Evolutionary conservation across 176 grass and related monocot species (phyloP), one percentile per base, ranked within the genome.

Genomic region (Zoysia japonica): DNA sequence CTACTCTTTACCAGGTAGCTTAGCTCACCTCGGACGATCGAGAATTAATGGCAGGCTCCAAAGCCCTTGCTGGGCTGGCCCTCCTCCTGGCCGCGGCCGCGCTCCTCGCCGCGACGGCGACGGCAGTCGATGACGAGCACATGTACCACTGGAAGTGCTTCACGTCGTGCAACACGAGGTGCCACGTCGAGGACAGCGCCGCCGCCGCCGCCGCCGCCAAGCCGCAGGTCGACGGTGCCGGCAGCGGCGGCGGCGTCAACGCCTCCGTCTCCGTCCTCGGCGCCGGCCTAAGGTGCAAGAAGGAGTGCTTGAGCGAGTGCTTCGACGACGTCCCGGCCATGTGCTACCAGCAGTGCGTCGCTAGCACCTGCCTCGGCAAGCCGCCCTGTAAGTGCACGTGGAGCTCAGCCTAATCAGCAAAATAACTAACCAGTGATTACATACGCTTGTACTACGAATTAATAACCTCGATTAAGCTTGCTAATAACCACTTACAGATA

Each of bases 261-360:
- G 14, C 2, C 74, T 15, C 44, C 12, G 19, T 20, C 53, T 55
- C 53, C 53, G 15, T 17, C 53, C 53, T 5, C 17, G 55, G 50
- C 42, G 53, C 15, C 14, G 8, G 19, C 80, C 36, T 19, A 44
- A 14, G n/a, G 65, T 88, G 87, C 82, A 88, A 85, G 71, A 13
- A 68, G 45, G 38, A 19, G 65, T 88, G 87, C 82, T 38, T 76
- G 9, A n/a, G 42, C 48, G 77, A 71, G 57, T 88, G 87, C 87
- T 88, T 85, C 65, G 28, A 80, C 42, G 64, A 88, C 40, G 12
- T 71, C 35, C 77, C 77, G 49, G 71, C 41, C 17, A 6, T 84
- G 19, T 85, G 82, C 82, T 88, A 85, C 82, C 67, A 76, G 63
- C 53, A 49, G 82, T 88, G 87, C 71, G n/a, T 85, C 71, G 56